Percentiles rank a stretch among this genome's conserved stretches.
Conservation (phyloP, 192 early-diverging fungal species). For the Coemansia sp. region DNA sequence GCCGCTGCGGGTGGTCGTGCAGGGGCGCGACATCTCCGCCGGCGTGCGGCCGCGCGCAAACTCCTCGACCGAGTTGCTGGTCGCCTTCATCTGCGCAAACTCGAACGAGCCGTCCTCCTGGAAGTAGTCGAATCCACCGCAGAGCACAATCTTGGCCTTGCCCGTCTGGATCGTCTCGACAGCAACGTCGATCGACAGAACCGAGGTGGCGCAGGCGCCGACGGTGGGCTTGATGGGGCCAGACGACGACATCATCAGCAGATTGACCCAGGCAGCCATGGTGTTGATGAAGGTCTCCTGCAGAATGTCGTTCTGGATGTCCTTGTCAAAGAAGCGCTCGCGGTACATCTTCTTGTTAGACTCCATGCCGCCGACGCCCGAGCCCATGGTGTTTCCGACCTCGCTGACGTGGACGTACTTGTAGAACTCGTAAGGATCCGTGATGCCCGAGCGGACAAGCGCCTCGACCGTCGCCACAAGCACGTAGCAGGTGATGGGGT, state of each 20-base stretch:
- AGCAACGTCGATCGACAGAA: conserved; percentile 87
- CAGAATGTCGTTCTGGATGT: conserved; percentile 88
- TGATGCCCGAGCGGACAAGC: conserved; percentile 83
- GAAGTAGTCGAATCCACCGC: conserved; percentile 92
- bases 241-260: conserved; percentile 87
- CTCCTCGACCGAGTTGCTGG: conserved; percentile 78
- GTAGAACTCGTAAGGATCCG: conserved; percentile 98
- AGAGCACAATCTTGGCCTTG: conserved; percentile 89
- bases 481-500: conserved; percentile 84
- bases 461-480: conserved; percentile 90
- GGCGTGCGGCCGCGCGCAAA: conserved; percentile 79
- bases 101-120: conserved; percentile 90
- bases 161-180: conserved; percentile 84
- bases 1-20: conserved; percentile 79
- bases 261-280: conserved; percentile 88
- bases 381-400: conserved; percentile 85
- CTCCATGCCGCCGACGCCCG: conserved; percentile 85
- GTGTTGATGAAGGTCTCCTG: conserved; percentile 81
- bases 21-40: conserved; percentile 86
- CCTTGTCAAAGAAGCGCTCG: conserved; percentile 74
- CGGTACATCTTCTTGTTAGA: conserved; percentile 76
- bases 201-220: conserved; percentile 90
- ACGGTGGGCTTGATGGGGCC: conserved; percentile 79
- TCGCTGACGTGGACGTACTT: conserved; percentile 90
- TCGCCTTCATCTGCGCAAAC: conserved; percentile 99